Base-by-base conservation (phyloP, 1,139 yeast genomes). In the Nadsonia commutata region DNA sequence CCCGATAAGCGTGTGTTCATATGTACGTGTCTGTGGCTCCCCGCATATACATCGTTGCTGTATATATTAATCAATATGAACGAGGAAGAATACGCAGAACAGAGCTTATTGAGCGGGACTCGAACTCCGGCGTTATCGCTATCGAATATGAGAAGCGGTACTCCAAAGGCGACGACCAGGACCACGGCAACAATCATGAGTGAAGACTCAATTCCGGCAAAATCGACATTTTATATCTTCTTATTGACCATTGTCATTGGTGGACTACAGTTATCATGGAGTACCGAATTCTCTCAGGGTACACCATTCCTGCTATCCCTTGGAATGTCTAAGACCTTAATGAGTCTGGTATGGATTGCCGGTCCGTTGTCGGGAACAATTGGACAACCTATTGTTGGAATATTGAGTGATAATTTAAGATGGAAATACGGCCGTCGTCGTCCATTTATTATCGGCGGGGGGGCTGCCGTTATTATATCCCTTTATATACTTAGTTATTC, bases 341-440 rank as follows among this genome's bases (percentile, higher is more conserved):
- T 75, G 45, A 74, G 79, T 1, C 57, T 76, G 36, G 70, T 76
- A 2, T 76, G 80, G 80, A 65, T 74, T 8, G 79, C 79, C 0
- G 80, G 80, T 0, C 81, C 81, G 1, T 51, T 75, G 8, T 71
- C 78, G 9, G 81, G 81, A 1, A 65, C 76, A 1, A 48, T 76
- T 11, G 77, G 78, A 16, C 80, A 75, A 56, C 81, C 81, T 0
- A 58, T 75, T 3, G 70, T 75, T 19, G 81, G 81, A 0, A 63
- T 72, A 16, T 53, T 72, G 40, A 70, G 77, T 41, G 81, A 76
- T 54, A 65, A 66, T 43, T 68, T 72, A 38, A 60, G 66, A 33
- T 57, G 63, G 37, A 51, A 51, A 20, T 60, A 59, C 44, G 81
- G 81, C 3, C 59, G 78, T 45, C 57, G 81, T 45, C 60, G 75